phyloP scores from a whole-genome alignment of 768 basidiomycete species.

The Neoboletus brunneissimus region DNA sequence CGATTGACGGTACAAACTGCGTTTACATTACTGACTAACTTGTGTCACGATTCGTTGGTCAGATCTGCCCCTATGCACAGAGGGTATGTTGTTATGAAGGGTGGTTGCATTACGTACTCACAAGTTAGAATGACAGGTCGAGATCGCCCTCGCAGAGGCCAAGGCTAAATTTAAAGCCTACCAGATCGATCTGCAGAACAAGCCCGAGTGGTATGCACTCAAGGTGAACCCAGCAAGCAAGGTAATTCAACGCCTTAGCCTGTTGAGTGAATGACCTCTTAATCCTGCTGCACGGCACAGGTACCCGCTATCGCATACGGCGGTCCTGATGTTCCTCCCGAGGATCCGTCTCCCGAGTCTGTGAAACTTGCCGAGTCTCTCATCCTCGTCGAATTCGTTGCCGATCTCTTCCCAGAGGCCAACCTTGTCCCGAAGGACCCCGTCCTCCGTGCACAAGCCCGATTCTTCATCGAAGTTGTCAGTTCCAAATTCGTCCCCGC shows the following conservation, averaged over 20 bases:
- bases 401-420: constrained; percentile 52
- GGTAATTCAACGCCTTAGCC: constrained; percentile 32
- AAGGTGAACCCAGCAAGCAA: constrained; percentile 67
- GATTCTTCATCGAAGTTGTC: constrained; percentile 61
- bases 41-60: not conserved
- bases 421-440: constrained; percentile 53
- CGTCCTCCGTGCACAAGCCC: constrained; percentile 53
- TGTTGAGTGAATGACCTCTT: not conserved
- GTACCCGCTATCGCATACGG: constrained; percentile 51
- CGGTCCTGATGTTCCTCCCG: constrained; percentile 53
- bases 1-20: not conserved
- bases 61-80: constrained; percentile 62
- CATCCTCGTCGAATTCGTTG: constrained; percentile 64
- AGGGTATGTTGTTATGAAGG: constrained; percentile 36
- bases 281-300: not conserved
- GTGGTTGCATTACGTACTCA: not conserved
- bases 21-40: not conserved
- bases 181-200: constrained; percentile 60
- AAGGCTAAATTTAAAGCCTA: constrained; percentile 46
- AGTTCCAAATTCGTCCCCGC: constrained; percentile 44
- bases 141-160: constrained; percentile 61
- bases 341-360: constrained; percentile 58
- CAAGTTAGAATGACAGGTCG: constrained; percentile 36
- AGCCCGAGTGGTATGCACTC: constrained; percentile 66
- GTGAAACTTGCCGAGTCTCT: constrained; percentile 63